Evolutionary conservation across 768 basidiomycete genomes (phyloP), one percentile per base, ranked within the genome.

Genomic region (Clitopilus hobsonii): DNA sequence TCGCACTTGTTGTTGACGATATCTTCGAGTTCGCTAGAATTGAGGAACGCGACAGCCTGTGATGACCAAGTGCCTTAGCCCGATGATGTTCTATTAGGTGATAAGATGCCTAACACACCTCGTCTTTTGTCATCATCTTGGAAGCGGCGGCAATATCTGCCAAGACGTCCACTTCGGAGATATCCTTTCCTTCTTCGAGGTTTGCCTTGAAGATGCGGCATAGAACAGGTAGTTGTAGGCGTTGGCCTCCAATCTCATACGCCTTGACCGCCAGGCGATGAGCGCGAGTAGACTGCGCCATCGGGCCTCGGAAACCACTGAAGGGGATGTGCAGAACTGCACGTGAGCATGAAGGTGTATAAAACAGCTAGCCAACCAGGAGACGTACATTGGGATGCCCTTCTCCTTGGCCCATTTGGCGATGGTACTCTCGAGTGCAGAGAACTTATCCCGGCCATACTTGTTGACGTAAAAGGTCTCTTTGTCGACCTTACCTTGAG

Each of bases 241-340:
- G 65, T 65, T 84, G 79, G 0, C 88, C 87, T 16, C 85, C 85
- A 18, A 82, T 57, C 58, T 76, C 69, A 65, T 75, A 86, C 1
- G 89, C 89, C 63, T 89, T 87, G 54, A 81, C 79, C 26, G 85
- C 75, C 24, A 94, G 74, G 10, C 90, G 80, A 66, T 92, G 91
- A 7, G 86, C 86, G 18, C 76, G 71, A 30, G 77, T 83, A n/a
- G 89, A 87, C 62, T 83, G 81, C 52, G 79, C 76, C 58, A 91
- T 74, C 13, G 75, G 74, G 18, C 88, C 88, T 14, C 74, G 75
- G 62, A 83, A 83, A 3, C 74, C 71, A 52, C 88, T 89, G 61
- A 14, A 26, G 51, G 38, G 22, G 23, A 25, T 16, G 16, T 6
- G 27, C 29, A 36, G 32, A n/a, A 10, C 14, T 48, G 28, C 51